Conservation (phyloP, 345 rosid genomes). For the Lumnitzera littorea region DNA sequence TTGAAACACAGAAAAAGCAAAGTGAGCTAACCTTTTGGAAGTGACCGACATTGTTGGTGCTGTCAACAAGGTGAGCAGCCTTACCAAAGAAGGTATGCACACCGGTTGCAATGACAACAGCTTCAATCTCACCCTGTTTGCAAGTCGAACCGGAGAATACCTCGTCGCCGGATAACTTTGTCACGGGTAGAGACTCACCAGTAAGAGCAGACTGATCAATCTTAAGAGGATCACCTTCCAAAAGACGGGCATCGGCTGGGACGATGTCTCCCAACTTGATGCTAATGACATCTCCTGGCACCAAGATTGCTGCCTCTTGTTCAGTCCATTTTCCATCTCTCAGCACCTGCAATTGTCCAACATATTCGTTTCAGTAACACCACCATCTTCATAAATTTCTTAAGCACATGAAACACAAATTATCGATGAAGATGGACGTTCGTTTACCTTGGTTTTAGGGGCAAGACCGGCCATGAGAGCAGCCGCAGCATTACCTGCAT, state of each 20-base stretch:
- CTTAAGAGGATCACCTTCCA: conserved; percentile 87
- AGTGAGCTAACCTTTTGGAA: conserved; percentile 60
- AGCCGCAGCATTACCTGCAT: conserved; percentile 94
- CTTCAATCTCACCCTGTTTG: conserved; percentile 95
- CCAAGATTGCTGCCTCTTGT: conserved; percentile 74
- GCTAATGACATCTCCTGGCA: conserved; percentile 87
- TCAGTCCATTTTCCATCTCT: conserved; percentile 82
- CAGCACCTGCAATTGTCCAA: conserved; percentile 35
- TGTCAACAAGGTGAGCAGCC: conserved; percentile 93
- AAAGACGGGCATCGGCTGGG: conserved; percentile 90
- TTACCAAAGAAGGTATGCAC: conserved; percentile 95
- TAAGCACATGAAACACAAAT: not conserved
- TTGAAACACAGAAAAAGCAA: not conserved
- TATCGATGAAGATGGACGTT: too few species aligned
- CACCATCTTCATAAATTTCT: too few species aligned
- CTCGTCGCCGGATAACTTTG: conserved; percentile 58
- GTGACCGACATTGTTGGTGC: conserved; percentile 90
- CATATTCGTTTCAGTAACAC: too few species aligned
- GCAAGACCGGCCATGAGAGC: conserved; percentile 97
- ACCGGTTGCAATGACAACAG: conserved; percentile 87
- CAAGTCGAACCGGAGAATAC: conserved; percentile 92
- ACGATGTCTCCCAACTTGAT: conserved; percentile 86
- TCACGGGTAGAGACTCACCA: conserved; percentile 82
- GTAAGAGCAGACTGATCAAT: conserved; percentile 92
- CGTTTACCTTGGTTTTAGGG: conserved; percentile 64